Evolutionary conservation across 1,284 basidiomycete genomes (phyloP).

Genomic region (Malassezia furfur): DNA sequence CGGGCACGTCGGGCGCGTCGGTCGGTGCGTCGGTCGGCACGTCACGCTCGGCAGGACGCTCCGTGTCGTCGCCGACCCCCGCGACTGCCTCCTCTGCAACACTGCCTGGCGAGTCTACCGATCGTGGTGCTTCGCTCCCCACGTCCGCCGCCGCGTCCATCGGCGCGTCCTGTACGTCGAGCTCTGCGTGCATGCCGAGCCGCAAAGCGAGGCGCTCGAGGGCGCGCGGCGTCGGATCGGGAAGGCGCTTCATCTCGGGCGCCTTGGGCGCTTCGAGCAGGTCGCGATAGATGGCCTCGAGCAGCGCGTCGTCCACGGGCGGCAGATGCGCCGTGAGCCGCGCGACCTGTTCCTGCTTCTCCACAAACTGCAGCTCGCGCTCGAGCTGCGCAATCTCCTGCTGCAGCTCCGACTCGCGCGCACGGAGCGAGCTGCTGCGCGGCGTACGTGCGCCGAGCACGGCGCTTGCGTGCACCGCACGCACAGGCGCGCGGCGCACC

Average conservation of each 20-base stretch:
- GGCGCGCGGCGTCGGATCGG: not conserved
- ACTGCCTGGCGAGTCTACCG: not conserved
- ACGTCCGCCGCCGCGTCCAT: not conserved
- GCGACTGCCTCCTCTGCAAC: not conserved
- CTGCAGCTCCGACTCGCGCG: slow-evolving; percentile 18
- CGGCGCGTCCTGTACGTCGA: not conserved
- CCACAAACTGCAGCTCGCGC: slow-evolving; percentile 20
- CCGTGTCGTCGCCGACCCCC: not conserved
- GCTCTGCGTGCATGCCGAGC: not conserved
- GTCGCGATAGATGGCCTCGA: slow-evolving; percentile 38
- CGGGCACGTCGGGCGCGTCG: not conserved
- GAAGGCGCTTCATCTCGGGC: slow-evolving; percentile 17
- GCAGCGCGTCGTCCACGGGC: slow-evolving; percentile 30
- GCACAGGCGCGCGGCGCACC: not conserved
- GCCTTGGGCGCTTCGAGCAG: slow-evolving; percentile 23
- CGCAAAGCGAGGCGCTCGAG: not conserved
- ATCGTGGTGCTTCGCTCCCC: too few relatives aligned
- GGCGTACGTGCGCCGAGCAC: not conserved
- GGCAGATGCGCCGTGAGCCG: slow-evolving; percentile 29
- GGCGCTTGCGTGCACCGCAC: not conserved
- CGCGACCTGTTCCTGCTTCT: slow-evolving; percentile 27
- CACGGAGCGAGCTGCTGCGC: not conserved
- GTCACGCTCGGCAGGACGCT: not conserved
- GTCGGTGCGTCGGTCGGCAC: not conserved
- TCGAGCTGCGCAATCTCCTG: slow-evolving; percentile 29